phyloP scores from a whole-genome alignment of 192 early-diverging fungal species.

The Gonapodya prolifera region DNA sequence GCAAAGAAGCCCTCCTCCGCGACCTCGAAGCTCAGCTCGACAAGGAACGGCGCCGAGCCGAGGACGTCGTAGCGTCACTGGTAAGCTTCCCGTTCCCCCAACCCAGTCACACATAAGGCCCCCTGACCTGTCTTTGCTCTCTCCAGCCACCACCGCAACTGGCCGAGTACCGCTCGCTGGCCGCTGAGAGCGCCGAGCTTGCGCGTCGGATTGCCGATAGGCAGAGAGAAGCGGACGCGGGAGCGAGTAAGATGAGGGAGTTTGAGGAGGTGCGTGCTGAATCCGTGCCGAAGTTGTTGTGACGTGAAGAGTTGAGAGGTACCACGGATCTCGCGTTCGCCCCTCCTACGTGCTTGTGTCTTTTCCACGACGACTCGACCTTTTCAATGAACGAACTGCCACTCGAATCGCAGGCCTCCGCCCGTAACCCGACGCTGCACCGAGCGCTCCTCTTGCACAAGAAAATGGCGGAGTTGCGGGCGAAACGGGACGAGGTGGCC shows the following conservation, averaged over 20 bases:
- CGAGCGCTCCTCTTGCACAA: conserved; percentile 4
- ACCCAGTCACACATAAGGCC: background rate
- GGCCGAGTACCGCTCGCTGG: conserved; percentile 20
- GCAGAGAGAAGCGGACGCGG: conserved; percentile 4
- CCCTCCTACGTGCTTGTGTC: background rate
- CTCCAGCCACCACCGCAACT: conserved; percentile 20
- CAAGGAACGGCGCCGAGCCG: conserved; percentile 26
- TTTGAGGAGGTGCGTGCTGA: conserved; percentile 19
- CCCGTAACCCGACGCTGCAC: conserved; percentile 7
- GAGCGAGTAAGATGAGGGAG: conserved; percentile 10
- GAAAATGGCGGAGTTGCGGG: background rate
- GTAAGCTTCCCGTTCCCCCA: conserved; percentile 7
- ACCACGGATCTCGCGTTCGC: background rate
- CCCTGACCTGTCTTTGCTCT: background rate
- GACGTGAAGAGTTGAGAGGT: conserved; percentile 12
- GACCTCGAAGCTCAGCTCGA: conserved; percentile 35
- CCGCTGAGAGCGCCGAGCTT: conserved; percentile 24
- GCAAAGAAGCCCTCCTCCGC: conserved; percentile 26
- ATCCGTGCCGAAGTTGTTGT: conserved; percentile 11
- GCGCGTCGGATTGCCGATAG: conserved; percentile 16
- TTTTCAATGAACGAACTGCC: background rate
- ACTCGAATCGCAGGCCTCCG: background rate
- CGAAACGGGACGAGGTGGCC: background rate
- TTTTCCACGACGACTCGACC: conserved; percentile 18
- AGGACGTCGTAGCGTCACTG: conserved; percentile 30